Conservation (phyloP, 139 green algal genomes). For the Volvox africanus region DNA sequence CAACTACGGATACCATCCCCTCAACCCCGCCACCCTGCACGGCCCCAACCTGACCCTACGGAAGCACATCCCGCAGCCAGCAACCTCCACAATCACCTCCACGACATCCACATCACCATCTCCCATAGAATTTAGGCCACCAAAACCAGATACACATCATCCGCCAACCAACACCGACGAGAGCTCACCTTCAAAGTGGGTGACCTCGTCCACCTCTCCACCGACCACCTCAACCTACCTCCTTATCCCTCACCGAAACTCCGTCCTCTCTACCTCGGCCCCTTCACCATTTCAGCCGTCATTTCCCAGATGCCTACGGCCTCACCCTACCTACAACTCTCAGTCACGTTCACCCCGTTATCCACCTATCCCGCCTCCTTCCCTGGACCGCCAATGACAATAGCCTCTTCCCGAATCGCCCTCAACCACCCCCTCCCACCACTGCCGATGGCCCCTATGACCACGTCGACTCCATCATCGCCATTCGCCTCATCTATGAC, state of each 20-base stretch:
- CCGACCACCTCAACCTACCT: constrained; percentile 32
- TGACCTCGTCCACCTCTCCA: constrained; percentile 42
- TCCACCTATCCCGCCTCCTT: constrained; percentile 43
- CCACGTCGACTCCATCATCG: background rate
- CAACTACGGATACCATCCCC: background rate
- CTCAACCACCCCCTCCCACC: background rate
- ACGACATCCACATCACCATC: constrained; percentile 37
- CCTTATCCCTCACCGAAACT: constrained; percentile 36
- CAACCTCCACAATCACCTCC: background rate
- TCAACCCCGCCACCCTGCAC: constrained; percentile 27
- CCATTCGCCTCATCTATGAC: background rate
- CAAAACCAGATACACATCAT: background rate
- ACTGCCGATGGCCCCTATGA: background rate
- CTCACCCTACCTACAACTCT: constrained; percentile 30
- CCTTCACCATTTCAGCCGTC: constrained; percentile 34
- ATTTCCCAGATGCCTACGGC: constrained; percentile 40
- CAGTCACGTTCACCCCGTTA: constrained; percentile 29
- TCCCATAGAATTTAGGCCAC: background rate
- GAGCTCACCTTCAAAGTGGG: constrained; percentile 42
- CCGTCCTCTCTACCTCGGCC: constrained; percentile 32
- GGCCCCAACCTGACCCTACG: background rate
- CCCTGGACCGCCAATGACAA: constrained; percentile 15
- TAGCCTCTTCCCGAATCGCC: constrained; percentile 14
- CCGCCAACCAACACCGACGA: constrained; percentile 33
- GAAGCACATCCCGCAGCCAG: background rate